Percentiles rank a stretch among this genome's conserved stretches.
phyloP scores from a whole-genome alignment of 306 rosid species.

The Cicer arietinum region DNA sequence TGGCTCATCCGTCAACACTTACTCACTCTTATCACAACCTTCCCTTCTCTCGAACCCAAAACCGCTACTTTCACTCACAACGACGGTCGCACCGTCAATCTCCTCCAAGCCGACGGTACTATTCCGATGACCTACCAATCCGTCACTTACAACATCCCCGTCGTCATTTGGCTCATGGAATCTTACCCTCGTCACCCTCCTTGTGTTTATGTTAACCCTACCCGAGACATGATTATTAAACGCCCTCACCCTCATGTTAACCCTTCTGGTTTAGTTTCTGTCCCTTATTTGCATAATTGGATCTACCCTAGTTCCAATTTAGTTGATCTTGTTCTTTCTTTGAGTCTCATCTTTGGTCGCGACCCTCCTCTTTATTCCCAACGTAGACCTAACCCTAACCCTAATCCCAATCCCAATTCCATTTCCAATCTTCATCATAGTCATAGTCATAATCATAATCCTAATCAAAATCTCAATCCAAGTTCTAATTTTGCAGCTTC shows the following conservation, averaged over 20 bases:
- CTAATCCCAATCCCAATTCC: slow-evolving; percentile 33
- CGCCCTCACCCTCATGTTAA: slow-evolving; percentile 78
- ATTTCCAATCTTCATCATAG: background rate
- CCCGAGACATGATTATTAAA: slow-evolving; percentile 94
- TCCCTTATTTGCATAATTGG: slow-evolving; percentile 79
- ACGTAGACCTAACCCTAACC: slow-evolving; percentile 55
- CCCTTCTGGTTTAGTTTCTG: slow-evolving; percentile 82
- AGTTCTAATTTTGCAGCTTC: slow-evolving; percentile 33
- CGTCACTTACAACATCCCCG: slow-evolving; percentile 88
- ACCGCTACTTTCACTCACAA: slow-evolving; percentile 92
- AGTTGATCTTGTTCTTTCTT: slow-evolving; percentile 60
- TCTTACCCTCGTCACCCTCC: slow-evolving; percentile 94
- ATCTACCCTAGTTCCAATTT: slow-evolving; percentile 79
- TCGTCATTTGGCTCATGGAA: slow-evolving; percentile 91
- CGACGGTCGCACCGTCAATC: slow-evolving; percentile 92
- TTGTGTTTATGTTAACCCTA: slow-evolving; percentile 85
- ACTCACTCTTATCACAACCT: slow-evolving; percentile 57
- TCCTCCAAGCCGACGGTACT: slow-evolving; percentile 91
- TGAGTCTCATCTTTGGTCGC: slow-evolving; percentile 61
- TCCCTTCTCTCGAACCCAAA: slow-evolving; percentile 80
- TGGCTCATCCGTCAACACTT: slow-evolving; percentile 96
- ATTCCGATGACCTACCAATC: slow-evolving; percentile 77
- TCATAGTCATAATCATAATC: background rate
- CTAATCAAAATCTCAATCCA: slow-evolving; percentile 27
- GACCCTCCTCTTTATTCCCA: slow-evolving; percentile 92